Percentiles rank a stretch among this genome's conserved stretches.
phyloP scores from a whole-genome alignment of 805 yeast species.

The Lipomyces yamanashiensis region DNA sequence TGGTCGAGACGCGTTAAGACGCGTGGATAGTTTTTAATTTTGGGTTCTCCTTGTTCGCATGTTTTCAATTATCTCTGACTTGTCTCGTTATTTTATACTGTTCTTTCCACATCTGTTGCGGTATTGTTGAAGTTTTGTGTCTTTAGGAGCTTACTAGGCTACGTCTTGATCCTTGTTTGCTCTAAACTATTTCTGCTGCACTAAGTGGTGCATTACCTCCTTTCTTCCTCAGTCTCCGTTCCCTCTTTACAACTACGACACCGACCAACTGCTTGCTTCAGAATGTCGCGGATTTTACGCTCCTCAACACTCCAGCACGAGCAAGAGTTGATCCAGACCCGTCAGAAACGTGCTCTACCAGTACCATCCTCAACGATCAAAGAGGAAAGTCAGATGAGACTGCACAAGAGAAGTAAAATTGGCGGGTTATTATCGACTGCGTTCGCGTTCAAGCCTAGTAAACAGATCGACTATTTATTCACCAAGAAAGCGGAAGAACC shows the following conservation, averaged over 20 bases:
- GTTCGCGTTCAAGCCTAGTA: slow-evolving; percentile 2
- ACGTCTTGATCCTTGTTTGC: too few species aligned
- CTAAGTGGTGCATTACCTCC: too few species aligned
- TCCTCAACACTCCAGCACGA: too few species aligned
- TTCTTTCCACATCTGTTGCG: neutral
- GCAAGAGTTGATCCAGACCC: too few species aligned
- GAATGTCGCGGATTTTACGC: too few species aligned
- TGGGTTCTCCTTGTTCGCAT: neutral
- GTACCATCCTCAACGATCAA: neutral
- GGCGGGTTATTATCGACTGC: neutral
- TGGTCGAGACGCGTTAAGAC: slow-evolving; percentile 3
- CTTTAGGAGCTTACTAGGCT: too few species aligned
- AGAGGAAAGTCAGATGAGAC: neutral
- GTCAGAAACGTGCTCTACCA: too few species aligned
- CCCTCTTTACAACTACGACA: too few species aligned
- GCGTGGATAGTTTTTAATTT: neutral
- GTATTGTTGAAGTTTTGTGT: too few species aligned
- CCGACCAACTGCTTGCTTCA: too few species aligned
- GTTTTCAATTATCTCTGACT: neutral
- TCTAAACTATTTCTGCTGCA: too few species aligned
- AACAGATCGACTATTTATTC: slow-evolving; percentile 9
- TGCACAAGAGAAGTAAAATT: neutral
- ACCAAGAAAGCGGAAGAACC: neutral
- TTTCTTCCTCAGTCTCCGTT: too few species aligned
- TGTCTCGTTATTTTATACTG: neutral